A percentile compares a stretch with the other conserved stretches of the same genome.
phyloP scores from a whole-genome alignment of 495 filamentous ascomycete species.

The Haplographium delicatum region DNA sequence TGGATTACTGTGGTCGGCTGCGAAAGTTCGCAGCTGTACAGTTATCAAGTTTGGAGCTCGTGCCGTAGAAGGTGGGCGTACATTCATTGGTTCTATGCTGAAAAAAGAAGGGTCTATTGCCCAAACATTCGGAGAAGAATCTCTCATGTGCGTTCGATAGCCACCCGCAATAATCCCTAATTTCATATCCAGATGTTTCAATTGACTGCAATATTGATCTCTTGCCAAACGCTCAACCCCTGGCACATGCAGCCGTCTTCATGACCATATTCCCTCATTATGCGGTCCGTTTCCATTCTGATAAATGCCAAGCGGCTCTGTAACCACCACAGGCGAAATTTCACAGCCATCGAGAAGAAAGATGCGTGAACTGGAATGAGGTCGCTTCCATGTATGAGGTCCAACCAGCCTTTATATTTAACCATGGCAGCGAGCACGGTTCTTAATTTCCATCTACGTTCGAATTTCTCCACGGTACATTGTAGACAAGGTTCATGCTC shows the following conservation, averaged over 20 bases:
- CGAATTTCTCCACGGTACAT: neutral
- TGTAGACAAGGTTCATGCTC: neutral
- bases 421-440: neutral
- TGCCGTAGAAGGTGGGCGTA: slow-evolving; percentile 43
- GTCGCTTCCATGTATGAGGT: neutral
- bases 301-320: neutral
- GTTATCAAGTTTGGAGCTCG: slow-evolving; percentile 75
- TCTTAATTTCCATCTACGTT: neutral
- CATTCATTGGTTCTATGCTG: slow-evolving; percentile 49
- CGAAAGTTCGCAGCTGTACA: slow-evolving; percentile 74
- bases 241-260: neutral
- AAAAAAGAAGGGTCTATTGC: slow-evolving; percentile 43
- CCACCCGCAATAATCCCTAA: neutral
- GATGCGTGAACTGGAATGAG: neutral
- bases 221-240: neutral
- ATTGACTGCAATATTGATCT: too few relatives aligned
- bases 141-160: slow-evolving; percentile 43
- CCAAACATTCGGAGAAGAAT: slow-evolving; percentile 43
- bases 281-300: neutral
- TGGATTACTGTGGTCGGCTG: slow-evolving; percentile 78
- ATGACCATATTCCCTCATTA: neutral
- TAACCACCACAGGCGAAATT: neutral
- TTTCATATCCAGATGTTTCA: neutral
- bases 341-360: neutral
- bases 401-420: neutral